Evolutionary conservation across 805 yeast genomes (phyloP), one percentile per base, ranked within the genome.

Genomic region (Debaryomyces tyrocola): DNA sequence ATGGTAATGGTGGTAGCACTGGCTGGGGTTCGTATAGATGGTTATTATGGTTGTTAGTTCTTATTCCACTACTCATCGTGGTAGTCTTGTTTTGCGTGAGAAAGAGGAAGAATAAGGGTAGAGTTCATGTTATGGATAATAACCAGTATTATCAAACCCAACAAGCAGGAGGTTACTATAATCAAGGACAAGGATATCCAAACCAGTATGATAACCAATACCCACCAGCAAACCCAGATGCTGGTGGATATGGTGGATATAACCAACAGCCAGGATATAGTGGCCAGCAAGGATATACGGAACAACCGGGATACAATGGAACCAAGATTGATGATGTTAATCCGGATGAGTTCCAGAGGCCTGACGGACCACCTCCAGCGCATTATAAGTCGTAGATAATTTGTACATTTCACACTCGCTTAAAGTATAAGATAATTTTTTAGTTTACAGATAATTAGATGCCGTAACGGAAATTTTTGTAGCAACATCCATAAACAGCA

Each of bases 341-440:
- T 11, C 28, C 34, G 11, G 15, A 20, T 12, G 48, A 45, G 10
- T 51, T 46, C 33, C 39, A 41, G 17, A 47, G 53, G 27, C 59
- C 59, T 11, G 46, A 40, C 2, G 57, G 59, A 11, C 59, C 59
- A 9, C 59, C 59, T 6, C 59, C 57, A 15, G 48, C 58, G 4
- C 53, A 54, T 34, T 42, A 36, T 12, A 45, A 45, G 38, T 14
- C 20, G 18, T 41, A 38, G 40, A 15, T 7, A 8, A 7, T 6
- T 9, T 9, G 10, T 24, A 24, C 7, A 24, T 24, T 24, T 24
- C 10, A 24, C 27, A 24, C 10, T 24, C 27, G 27, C 27, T 24
- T 24, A 24, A 2, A 5, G 27, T 9, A 7, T 24, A 6, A 21
- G 5, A 7, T 21, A 24, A 9, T 24, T 24, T 9, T 6, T 9